These are phyloP conservation scores for Lodderomyces orthopsilosis DNA, from an alignment of 1,139 yeast genomes.

Conservation along the genomic window DNA sequence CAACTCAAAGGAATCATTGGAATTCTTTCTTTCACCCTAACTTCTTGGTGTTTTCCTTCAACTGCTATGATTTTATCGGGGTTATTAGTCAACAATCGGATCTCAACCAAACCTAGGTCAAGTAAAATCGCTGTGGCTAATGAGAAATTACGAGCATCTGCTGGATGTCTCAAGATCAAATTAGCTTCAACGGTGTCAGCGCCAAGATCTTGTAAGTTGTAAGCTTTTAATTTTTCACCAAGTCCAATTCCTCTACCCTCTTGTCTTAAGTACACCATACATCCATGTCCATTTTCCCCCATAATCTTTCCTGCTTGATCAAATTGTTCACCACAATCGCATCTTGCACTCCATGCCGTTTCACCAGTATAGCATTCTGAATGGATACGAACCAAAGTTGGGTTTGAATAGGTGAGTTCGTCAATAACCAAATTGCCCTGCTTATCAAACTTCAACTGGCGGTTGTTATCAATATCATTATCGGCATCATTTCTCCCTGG, in stretches of 20 bases:
- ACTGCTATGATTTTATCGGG: conserved; percentile 96
- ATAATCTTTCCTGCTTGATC: conserved; percentile 95
- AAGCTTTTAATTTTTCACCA: conserved; percentile 95
- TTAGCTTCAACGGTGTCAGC: conserved; percentile 99
- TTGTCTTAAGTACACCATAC: conserved; percentile 92
- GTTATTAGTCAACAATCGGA: conserved; percentile 84
- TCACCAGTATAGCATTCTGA: conserved; percentile 99
- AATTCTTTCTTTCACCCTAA: conserved; percentile 77
- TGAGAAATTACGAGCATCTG: conserved; percentile 90
- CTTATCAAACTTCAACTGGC: conserved; percentile 36
- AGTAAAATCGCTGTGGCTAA: conserved; percentile 88
- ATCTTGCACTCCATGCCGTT: conserved; percentile 97
- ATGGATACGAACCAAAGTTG: conserved; percentile 70
- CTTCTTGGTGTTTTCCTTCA: conserved; percentile 72
- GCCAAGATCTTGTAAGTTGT: conserved; percentile 94
- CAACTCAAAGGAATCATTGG: conserved; percentile 98
- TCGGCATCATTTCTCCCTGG: conserved; percentile 83
- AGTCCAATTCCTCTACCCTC: conserved; percentile 98
- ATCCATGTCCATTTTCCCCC: conserved; percentile 86
- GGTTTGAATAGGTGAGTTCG: conserved; percentile 40
- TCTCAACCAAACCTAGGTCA: conserved; percentile 73
- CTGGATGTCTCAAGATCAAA: conserved; percentile 88
- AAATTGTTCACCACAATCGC: conserved; percentile 98
- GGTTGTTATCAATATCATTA: conserved; percentile 40
- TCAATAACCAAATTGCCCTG: conserved; percentile 51